These are phyloP conservation scores for Yamadazyma dendronema DNA, from an alignment of 1,139 yeast species.

Conservation along the genomic window DNA sequence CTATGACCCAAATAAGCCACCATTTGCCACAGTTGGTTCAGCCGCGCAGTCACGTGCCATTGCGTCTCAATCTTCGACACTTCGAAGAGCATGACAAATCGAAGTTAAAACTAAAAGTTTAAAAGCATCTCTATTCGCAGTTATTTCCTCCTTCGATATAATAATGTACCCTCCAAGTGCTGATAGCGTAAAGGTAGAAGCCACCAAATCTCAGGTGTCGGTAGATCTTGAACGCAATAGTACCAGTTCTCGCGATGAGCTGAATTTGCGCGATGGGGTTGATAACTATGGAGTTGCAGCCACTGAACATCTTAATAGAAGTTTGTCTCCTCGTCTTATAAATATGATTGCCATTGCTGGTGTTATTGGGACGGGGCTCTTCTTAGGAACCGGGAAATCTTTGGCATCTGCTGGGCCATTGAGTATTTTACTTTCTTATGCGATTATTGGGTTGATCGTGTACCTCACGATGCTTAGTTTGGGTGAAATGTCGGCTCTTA, in stretches of 20 bases:
- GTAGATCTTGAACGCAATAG: not conserved
- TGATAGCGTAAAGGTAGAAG: not conserved
- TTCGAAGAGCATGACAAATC: too few species aligned
- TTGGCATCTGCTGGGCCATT: constrained; percentile 65
- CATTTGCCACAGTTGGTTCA: not conserved
- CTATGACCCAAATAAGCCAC: not conserved
- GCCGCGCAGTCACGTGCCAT: not conserved
- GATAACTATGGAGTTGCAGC: not conserved
- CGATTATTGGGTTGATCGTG: constrained; percentile 57
- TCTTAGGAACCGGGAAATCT: constrained; percentile 62
- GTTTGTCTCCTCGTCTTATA: constrained; percentile 51
- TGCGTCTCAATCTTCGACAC: not conserved
- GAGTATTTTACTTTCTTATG: constrained; percentile 55
- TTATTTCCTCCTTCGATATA: not conserved
- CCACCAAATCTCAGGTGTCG: not conserved
- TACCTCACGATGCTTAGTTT: constrained; percentile 58
- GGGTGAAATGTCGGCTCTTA: constrained; percentile 65
- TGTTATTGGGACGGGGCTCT: constrained; percentile 67
- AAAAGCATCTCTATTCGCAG: not conserved
- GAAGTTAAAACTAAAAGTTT: too few species aligned
- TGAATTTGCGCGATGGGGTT: constrained; percentile 2
- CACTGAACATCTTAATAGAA: constrained; percentile 37
- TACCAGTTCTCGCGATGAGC: not conserved
- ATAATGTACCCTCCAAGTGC: not conserved
- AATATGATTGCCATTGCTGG: constrained; percentile 69